Evolutionary conservation across 164 flowering plant genomes (phyloP).

Genomic region (Echeveria elegans): DNA sequence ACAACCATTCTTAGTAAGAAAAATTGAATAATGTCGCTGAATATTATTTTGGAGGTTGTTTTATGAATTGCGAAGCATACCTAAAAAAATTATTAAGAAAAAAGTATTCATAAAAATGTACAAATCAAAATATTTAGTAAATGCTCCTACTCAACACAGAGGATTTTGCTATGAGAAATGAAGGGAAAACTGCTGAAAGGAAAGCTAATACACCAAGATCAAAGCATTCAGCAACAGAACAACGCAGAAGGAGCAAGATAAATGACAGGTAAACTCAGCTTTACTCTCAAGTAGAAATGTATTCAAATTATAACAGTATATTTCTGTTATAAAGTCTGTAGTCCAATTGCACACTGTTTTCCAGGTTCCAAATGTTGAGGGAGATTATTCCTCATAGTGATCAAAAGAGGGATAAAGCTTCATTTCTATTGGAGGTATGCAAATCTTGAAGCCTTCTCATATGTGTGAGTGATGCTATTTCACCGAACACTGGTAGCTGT

Average conservation of each 20-base stretch:
- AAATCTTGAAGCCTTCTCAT: background rate
- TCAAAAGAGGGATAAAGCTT: constrained; percentile 50
- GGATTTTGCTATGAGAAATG: constrained; percentile 33
- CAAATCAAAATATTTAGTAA: no score
- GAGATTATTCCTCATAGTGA: constrained; percentile 39
- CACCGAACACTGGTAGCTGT: background rate
- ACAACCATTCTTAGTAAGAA: background rate
- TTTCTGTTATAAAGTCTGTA: background rate
- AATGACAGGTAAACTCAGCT: constrained; percentile 68
- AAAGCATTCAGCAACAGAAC: constrained; percentile 95
- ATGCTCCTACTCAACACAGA: constrained; percentile 29
- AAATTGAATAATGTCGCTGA: background rate
- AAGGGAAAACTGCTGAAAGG: constrained; percentile 43
- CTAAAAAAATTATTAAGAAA: no score
- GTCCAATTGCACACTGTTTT: background rate
- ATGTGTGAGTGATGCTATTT: background rate
- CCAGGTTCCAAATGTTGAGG: constrained; percentile 44
- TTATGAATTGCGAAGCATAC: no score
- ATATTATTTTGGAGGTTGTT: background rate
- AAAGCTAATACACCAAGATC: constrained; percentile 62
- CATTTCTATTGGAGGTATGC: constrained; percentile 38
- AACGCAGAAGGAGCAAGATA: constrained; percentile 89
- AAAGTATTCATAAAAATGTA: no score
- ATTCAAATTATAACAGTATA: background rate
- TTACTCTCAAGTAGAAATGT: background rate